Evolutionary conservation across 2,329 filamentous ascomycete species (phyloP).

Genomic region (Periconia digitata): DNA sequence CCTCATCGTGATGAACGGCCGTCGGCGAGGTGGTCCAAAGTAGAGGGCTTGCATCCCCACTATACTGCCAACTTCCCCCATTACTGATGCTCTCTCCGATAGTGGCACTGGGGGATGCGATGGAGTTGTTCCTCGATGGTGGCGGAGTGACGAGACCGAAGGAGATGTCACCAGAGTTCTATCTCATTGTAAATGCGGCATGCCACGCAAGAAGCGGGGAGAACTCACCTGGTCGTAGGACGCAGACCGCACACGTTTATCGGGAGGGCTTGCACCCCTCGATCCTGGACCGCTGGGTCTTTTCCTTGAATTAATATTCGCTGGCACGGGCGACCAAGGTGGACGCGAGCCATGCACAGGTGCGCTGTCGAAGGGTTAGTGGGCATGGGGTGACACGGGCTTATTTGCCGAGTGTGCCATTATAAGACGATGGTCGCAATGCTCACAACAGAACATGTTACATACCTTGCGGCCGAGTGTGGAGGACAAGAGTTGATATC

Average conservation of each 20-base stretch:
- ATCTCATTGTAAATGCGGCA: constrained; percentile 1
- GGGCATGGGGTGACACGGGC: no score
- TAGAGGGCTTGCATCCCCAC: constrained; percentile 3
- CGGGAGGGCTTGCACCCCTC: constrained; percentile 21
- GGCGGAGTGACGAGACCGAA: constrained; percentile 5
- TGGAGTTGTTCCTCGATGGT: constrained; percentile 15
- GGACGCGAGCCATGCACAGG: neutral
- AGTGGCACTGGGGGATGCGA: constrained; percentile 4
- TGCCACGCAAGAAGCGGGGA: neutral
- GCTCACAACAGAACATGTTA: no score
- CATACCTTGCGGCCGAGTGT: neutral
- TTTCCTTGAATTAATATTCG: constrained; percentile 18
- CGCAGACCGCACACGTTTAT: constrained; percentile 12
- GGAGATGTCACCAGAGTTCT: constrained; percentile 13
- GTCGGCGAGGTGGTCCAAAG: constrained; percentile 8
- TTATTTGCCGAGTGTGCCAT: no score
- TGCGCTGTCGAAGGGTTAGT: neutral
- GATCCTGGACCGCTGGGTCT: constrained; percentile 14
- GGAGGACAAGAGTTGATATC: no score
- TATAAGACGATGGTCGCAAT: no score
- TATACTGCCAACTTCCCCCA: constrained; percentile 1
- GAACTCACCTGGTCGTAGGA: neutral
- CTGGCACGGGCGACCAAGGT: neutral
- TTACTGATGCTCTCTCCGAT: constrained; percentile 4
- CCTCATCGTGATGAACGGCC: constrained; percentile 8